Base-by-base conservation (phyloP, 2,329 filamentous ascomycete genomes). In the Aureobasidium sp. region DNA sequence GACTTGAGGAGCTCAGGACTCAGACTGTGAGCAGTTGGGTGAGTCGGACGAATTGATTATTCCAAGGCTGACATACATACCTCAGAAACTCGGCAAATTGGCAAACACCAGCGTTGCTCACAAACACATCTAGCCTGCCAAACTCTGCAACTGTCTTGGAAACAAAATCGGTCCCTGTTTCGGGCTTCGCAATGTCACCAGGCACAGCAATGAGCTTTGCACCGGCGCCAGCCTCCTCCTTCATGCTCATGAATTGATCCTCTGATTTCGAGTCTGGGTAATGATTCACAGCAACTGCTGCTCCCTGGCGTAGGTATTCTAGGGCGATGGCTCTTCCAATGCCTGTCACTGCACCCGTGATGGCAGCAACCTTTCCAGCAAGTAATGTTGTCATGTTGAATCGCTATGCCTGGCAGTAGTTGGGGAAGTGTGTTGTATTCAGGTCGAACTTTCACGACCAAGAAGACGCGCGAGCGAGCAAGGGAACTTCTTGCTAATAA, bases 41-140 rank as follows among this genome's bases (percentile, higher is more conserved):
- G 3, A 21, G 25, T 43, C 17, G 25, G 35, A 53, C 3, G 25
- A 27, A 7, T 19, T 9, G 31, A 17, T 25, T 7, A n/a, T 17
- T 17, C 21, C 3, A 15, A n/a, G n/a, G n/a, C n/a, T n/a, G 11
- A 37, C 37, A 46, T 10, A 60, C 50, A 21, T 67, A 85, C 81
- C 87, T 84, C 25, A 96, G 75, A 69, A 96, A 95, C 65, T 95
- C 89, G 61, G 87, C 86, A 74, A 96, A 96, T 64, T 88, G 82
- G 78, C 90, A 96, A 62, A 96, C 82, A 7, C 91, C 91, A 4
- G 91, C 91, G 75, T 96, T 96, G 72, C 85, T 89, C 29, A 96
- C 88, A 73, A 93, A 93, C 7, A 95, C 78, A 73, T 81, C 77
- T 40, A 81, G 61, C 38, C 75, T 70, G 15, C 80, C 78, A 70